These are phyloP conservation scores for Wickerhamomyces tratensis DNA, from an alignment of 805 yeast species.

Conservation along the genomic window DNA sequence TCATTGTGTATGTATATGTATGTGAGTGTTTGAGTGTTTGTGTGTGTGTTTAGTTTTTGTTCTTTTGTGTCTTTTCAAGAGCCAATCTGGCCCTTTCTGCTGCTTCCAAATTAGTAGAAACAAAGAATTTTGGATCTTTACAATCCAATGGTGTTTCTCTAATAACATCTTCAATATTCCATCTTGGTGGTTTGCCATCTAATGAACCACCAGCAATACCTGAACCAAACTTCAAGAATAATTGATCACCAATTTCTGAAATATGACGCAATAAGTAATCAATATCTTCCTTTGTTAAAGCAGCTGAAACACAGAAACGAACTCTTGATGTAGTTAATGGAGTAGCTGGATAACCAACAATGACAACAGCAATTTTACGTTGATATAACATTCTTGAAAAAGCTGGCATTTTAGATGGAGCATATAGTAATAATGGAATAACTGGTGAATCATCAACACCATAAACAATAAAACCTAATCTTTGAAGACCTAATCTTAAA, in stretches of 20 bases:
- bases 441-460: constrained; percentile 98
- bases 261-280: constrained; percentile 67
- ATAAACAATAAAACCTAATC: constrained; percentile 86
- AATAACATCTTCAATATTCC: constrained; percentile 72
- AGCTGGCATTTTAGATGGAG: constrained; percentile 93
- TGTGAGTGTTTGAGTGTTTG: too few species aligned
- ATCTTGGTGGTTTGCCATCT: constrained; percentile 63
- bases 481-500: constrained; percentile 79
- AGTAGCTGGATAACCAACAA: constrained; percentile 97
- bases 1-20: too few species aligned
- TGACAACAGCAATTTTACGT: constrained; percentile 83
- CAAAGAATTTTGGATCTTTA: constrained; percentile 28
- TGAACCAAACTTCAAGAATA: constrained; percentile 67
- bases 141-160: constrained; percentile 63
- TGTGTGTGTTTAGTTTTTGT: too few species aligned
- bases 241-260: constrained; percentile 68
- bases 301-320: constrained; percentile 85
- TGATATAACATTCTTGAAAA: constrained; percentile 74
- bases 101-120: constrained; percentile 5
- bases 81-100: too few species aligned
- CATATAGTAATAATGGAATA: constrained; percentile 75
- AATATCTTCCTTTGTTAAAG: constrained; percentile 89
- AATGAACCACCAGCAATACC: constrained; percentile 59
- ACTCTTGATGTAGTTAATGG: constrained; percentile 85
- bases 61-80: too few species aligned